Base-by-base conservation (phyloP, 2,329 filamentous ascomycete species). In the Paraphaeosphaeria minitans region DNA sequence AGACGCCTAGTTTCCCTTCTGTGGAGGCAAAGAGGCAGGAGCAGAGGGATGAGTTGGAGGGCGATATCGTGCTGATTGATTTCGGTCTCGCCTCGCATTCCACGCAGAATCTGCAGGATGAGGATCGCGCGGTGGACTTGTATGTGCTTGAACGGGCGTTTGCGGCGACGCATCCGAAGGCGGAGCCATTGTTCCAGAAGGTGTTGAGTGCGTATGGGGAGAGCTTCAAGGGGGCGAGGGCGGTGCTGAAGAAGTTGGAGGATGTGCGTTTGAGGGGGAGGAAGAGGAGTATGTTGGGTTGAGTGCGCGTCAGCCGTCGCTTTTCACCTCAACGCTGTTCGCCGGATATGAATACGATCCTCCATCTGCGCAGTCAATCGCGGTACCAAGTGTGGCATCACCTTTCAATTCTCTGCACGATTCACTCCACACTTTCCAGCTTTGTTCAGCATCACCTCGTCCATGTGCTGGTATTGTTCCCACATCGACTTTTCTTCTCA, bases 221-320 rank as follows among this genome's bases (percentile, higher is more conserved):
- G 64, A 86, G 85, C 35, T 94, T 90, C 72, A 93, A 92, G 79
- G 90, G 90, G 16, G 90, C 91, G 0, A 84, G 81, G 57, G 81
- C 85, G 21, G 92, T 93, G 22, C 77, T 99, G 73, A 92, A 87
- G 80, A 90, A 89, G 75, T 78, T 99, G 61, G 93, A 97, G 75
- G 94, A 97, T 65, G 95, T 99, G 48, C 87, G 95, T 74, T 87
- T 97, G 88, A 88, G 95, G 75, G 95, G 95, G 3, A 84, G 95
- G 74, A 99, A 99, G 85, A 89, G 92, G 78, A 98, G 93, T 76
- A 99, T 99, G 95, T 76, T 99, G 66, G 95, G 95, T 29, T 98
- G 14, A 39, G 7, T 10, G 16, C 29, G 29, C 10, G 29, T 31
- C 29, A 31, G 10, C 10, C 29, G 4, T 31, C 29, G 10, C 29